Base-by-base conservation (phyloP, 176 grass and related monocot genomes). In the Canna indica region DNA sequence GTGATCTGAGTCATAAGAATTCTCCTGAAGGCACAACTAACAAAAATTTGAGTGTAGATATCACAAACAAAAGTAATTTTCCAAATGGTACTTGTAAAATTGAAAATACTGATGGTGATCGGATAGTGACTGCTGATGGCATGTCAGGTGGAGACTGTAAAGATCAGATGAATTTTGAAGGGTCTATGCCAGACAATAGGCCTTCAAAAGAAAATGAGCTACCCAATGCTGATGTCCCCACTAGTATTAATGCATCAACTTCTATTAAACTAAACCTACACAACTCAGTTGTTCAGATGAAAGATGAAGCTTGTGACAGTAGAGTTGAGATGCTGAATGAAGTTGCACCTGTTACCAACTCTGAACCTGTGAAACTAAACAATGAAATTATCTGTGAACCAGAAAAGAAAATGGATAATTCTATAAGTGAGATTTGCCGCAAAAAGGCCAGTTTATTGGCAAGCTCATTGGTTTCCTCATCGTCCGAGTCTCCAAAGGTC, bases 291-390 rank as follows among this genome's bases (percentile, higher is more conserved):
- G 38, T 30, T 68, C 71, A 8, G 56, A 58, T 59, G 32, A 85
- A 85, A 76, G 74, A 83, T 85, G 85, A 83, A 80, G 45, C 75
- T 52, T 78, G 36, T 81, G 70, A 85, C 52, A 69, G 68, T 14
- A 56, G 71, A 62, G 58, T 18, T 42, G 77, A 73, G 34, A 59
- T 24, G 31, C 61, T 73, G 77, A 83, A 33, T 7, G 77, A 80
- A 63, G 66, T 47, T 33, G 69, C 46, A 58, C 34, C 73, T 59
- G 13, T 64, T 65, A 72, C 52, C 81, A 67, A 73, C 36, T 48
- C 44, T 59, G 74, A 69, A 61, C 32, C 25, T 76, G 65, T 74
- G 44, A 82, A 72, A 41, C 38, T 70, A 42, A 71, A 84, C 58
- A 79, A 67, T 46, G 77, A 85, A 61, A 76, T 66, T 25, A 80